phyloP scores from a whole-genome alignment of 2,329 filamentous ascomycete species.

The Teratosphaeria gauchensis region DNA sequence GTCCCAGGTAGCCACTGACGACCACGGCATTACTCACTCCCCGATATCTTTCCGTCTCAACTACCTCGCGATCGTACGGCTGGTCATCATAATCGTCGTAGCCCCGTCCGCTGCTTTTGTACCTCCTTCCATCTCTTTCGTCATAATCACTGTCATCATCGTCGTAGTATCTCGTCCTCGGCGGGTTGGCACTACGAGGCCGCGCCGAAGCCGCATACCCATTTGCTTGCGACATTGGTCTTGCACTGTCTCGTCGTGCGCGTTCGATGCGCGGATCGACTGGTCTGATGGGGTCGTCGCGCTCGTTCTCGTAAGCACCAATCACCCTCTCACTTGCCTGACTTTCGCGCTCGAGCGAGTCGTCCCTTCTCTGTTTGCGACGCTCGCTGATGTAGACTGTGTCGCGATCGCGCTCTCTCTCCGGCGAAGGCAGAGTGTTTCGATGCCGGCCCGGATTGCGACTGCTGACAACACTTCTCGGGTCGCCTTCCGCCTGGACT shows the following conservation, averaged over 20 bases:
- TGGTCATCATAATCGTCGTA: conserved; percentile 17
- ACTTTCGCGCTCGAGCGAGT: conserved; percentile 15
- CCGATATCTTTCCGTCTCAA: conserved; percentile 22
- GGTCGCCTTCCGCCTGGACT: background rate
- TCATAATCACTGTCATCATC: conserved; percentile 24
- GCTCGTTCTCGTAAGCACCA: conserved; percentile 21
- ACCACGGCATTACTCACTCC: conserved; percentile 24
- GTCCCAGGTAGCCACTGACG: conserved; percentile 11
- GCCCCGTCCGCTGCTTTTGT: conserved; percentile 13
- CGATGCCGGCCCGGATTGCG: background rate
- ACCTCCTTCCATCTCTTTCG: conserved; percentile 17
- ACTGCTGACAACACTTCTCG: background rate
- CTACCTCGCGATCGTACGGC: conserved; percentile 21
- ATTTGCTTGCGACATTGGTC: conserved; percentile 15
- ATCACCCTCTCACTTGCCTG: conserved; percentile 15
- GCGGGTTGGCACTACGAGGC: conserved; percentile 18
- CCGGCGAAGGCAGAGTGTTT: conserved; percentile 6
- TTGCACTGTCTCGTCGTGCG: conserved; percentile 13
- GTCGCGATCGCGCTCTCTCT: conserved; percentile 3
- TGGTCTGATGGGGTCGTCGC: conserved; percentile 20
- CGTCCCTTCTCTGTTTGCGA: background rate
- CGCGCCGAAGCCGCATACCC: conserved; percentile 15
- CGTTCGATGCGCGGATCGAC: conserved; percentile 15
- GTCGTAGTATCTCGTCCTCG: conserved; percentile 18
- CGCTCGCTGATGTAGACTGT: background rate